Base-by-base conservation (phyloP, 2,329 filamentous ascomycete species). In the Ophiostoma piceae region DNA sequence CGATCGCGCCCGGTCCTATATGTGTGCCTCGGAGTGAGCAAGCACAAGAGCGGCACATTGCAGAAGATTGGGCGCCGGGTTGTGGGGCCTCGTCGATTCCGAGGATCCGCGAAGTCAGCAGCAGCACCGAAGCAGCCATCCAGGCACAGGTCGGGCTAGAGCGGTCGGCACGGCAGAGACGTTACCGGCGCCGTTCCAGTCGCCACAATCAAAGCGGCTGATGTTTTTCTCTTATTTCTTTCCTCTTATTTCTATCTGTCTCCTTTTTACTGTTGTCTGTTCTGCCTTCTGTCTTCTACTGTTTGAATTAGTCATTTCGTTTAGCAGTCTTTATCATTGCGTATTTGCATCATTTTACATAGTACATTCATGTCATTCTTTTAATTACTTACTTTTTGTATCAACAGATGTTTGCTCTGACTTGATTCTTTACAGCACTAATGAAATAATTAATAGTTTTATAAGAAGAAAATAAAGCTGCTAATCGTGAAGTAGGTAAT, bases 61-160 rank as follows among this genome's bases (percentile, higher is more conserved):
- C 19, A 12, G 62, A 65, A 14, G 62, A 39, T 8, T 37, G 60
- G 60, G 37, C n/a, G 60, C 32, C 37, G 29, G 32, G 60, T n/a
- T 32, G 19, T 4, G 32, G 2, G 29, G 19, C 1, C 4, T 9
- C 19, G 32, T 22, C 29, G 7, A n/a, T 14, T n/a, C 35, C 51
- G 16, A 57, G 64, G 5, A n/a, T 66, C 19, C 64, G 64, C 37
- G 64, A 66, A 43, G 37, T 66, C 2, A 66, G 64, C 64, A 43
- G 37, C 64, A 22, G 37, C 64, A 41, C 35, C 16, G 64, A 66
- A 4, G 35, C 35, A 26, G 64, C 8, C 4, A 19, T 37, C 35
- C 37, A 43, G 11, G n/a, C 64, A 43, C 64, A 37, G n/a, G 16
- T 9, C 3, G 37, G 41, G 37, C 64, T 3, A 37, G 64, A 37